phyloP scores from a whole-genome alignment of 495 filamentous ascomycete genomes.

The Penicillium silybi region DNA sequence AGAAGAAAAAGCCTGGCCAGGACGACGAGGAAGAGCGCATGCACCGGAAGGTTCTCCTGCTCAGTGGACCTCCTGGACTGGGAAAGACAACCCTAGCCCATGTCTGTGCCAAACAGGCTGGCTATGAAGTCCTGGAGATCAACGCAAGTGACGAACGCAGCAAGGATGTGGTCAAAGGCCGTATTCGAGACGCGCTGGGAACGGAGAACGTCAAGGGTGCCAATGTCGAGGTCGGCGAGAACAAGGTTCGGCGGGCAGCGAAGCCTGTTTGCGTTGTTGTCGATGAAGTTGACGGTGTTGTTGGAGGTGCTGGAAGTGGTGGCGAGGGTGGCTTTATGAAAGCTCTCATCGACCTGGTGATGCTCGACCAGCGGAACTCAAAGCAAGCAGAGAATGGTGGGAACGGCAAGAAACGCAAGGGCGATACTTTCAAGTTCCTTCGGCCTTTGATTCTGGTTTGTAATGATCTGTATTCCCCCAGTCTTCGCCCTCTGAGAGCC shows the following conservation, averaged over 20 bases:
- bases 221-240: conserved; percentile 56
- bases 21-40: conserved; percentile 58
- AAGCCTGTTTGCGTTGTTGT: conserved; percentile 90
- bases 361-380: conserved; percentile 78
- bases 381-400: conserved; percentile 34
- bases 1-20: conserved; percentile 35
- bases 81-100: conserved; percentile 97
- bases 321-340: conserved; percentile 90
- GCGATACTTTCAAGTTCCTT: conserved; percentile 78
- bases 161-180: conserved; percentile 90
- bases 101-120: conserved; percentile 90
- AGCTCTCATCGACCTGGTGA: conserved; percentile 84
- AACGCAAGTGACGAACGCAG: conserved; percentile 95
- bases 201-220: conserved; percentile 90
- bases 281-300: conserved; percentile 94
- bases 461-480: conserved; percentile 95
- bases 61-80: conserved; percentile 87
- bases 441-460: conserved; percentile 90
- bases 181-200: conserved; percentile 81
- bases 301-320: conserved; percentile 64
- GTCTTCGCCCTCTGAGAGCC: conserved; percentile 76
- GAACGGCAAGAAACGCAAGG: conserved; percentile 56
- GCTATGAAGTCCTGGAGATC: conserved; percentile 92
- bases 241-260: conserved; percentile 67
- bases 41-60: conserved; percentile 80